Base-by-base conservation (phyloP, 768 basidiomycete genomes). In the Gymnopilus junonius region DNA sequence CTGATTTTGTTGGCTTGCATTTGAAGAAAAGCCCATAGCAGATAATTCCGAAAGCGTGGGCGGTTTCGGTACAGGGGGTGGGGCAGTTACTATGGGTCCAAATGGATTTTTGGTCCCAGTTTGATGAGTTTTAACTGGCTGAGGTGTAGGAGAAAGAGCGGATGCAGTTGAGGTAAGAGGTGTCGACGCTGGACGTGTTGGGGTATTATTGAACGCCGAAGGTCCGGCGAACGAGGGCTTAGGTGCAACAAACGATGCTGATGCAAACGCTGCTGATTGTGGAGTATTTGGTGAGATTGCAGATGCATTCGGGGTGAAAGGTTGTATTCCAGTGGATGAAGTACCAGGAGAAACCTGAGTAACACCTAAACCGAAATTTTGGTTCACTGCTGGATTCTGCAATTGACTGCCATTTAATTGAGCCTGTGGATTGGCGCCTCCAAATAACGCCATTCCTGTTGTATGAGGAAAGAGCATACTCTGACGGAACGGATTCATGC, bases 91-190 rank as follows among this genome's bases (percentile, higher is more conserved):
- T 4, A 92, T 86, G 31, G 87, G 85, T 6, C 95, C 96, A 66
- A 99, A 99, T 3, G 97, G 97, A 82, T 99, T 99, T 67, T 87
- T 89, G 7, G 94, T 93, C 27, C 97, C 97, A 3, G 97, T 99
- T 73, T 91, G 88, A 73, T 99, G 96, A 6, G 95, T 83, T 69
- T 87, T 89, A 27, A 98, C 83, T 7, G 88, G 87, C 69, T 89
- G 87, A 2, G 83, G 80, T 3, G 78, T 66, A 37, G 83, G 82
- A 4, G 83, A 83, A 6, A 82, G 77, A 6, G 71, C 69, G 21
- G 57, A 53, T 31, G 72, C 65, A 29, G 77, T 59, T 17, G 80
- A 77, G 4, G 82, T 83, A 21, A 90, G 80, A 8, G 93, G 93
- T 1, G 92, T 92, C 1, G 93, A 93, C 0, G 86, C 87, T 15